Evolutionary conservation across 2,329 filamentous ascomycete species (phyloP), one percentile per base, ranked within the genome.

Genomic region (Hypoxylon rubiginosum): DNA sequence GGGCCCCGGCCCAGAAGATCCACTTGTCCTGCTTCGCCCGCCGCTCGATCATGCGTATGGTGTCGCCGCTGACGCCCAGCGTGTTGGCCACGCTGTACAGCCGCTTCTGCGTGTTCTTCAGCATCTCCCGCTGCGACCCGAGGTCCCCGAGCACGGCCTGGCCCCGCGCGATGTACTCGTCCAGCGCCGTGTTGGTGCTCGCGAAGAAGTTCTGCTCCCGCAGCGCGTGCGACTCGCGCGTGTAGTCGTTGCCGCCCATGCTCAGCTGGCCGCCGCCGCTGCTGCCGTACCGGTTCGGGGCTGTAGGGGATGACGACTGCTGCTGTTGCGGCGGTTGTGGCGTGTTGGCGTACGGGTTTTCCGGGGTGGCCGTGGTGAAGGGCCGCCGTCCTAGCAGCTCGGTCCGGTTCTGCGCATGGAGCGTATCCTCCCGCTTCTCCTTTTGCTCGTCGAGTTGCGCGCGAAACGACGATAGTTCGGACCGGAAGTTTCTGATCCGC

Each of bases 41-140:
- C 72, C 96, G 83, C 81, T 98, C 95, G 45, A 99, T 91, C 93
- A 96, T 98, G 50, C 96, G 90, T 70, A 99, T 99, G 1, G 96
- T 99, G 78, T 98, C 95, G 19, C 95, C 94, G 75, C 92, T 97
- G 64, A 99, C 88, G 0, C 96, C 96, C 51, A 99, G 82, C 21
- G 96, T 98, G 77, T 97, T 98, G 6, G 93, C 96, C 19, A 97
- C 94, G 73, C 89, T 95, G 77, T 98, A 98, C 53, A 99, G 84
- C 77, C 90, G 89, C 78, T 91, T 91, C 81, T 99, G 96, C 21
- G 96, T 98, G 55, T 91, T 92, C 83, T 99, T 99, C 69, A 99
- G 85, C 83, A 97, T 94, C 78, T 98, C 95, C 58, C 93, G 88
- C 83, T 99, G 96, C 75, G 96, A 87, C 2, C 92, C 91, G 60